Evolutionary conservation across 202 grass and related monocot genomes (phyloP).

Genomic region (Panicum hallii): DNA sequence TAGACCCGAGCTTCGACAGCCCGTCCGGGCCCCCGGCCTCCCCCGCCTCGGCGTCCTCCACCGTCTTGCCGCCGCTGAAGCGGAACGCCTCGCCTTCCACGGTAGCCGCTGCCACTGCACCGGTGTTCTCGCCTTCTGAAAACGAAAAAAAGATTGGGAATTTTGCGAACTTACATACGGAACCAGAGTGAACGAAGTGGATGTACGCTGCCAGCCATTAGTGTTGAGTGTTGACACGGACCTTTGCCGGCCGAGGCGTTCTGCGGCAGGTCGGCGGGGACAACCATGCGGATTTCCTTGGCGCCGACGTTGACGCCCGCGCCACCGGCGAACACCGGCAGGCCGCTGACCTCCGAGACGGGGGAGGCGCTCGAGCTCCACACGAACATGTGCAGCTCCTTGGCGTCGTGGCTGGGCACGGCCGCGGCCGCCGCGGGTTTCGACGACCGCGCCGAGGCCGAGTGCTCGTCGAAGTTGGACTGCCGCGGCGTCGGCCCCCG

Average conservation of each 20-base stretch:
- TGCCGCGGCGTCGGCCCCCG: slow-evolving; percentile 71
- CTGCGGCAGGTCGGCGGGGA: slow-evolving; percentile 72
- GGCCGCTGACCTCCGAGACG: slow-evolving; percentile 79
- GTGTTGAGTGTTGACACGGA: slow-evolving; percentile 36
- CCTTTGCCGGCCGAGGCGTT: slow-evolving; percentile 72
- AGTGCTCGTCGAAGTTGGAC: slow-evolving; percentile 82
- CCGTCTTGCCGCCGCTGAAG: slow-evolving; percentile 41
- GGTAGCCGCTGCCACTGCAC: background rate
- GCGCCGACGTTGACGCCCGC: slow-evolving; percentile 54
- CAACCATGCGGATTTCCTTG: slow-evolving; percentile 92
- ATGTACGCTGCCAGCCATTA: background rate
- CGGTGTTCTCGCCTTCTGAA: slow-evolving; percentile 46
- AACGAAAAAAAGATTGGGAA: background rate
- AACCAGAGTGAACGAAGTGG: background rate
- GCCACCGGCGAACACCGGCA: slow-evolving; percentile 58
- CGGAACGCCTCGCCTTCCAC: slow-evolving; percentile 52
- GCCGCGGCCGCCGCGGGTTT: background rate
- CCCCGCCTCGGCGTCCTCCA: slow-evolving; percentile 48
- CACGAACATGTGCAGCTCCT: slow-evolving; percentile 99
- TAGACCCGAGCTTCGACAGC: slow-evolving; percentile 61
- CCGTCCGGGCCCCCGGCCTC: slow-evolving; percentile 37
- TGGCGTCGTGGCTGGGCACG: slow-evolving; percentile 66
- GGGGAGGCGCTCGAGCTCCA: slow-evolving; percentile 91
- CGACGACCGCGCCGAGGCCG: background rate
- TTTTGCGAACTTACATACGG: background rate